Percentiles rank a stretch among this genome's conserved stretches.
Evolutionary conservation across 768 basidiomycete genomes (phyloP).

Genomic region (Amanita inopinata): DNA sequence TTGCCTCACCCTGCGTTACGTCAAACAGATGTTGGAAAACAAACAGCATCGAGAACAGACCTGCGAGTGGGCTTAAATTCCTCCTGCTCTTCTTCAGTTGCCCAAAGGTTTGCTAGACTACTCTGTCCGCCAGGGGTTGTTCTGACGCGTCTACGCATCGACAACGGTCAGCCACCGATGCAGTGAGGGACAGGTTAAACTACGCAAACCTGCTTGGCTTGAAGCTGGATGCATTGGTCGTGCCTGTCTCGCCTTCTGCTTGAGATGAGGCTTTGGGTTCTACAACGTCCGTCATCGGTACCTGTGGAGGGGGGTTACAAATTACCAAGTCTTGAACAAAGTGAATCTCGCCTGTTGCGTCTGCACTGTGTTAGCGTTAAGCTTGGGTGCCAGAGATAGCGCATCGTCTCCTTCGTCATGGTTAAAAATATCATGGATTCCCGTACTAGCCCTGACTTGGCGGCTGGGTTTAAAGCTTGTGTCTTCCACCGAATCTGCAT

Average conservation of each 20-base stretch:
- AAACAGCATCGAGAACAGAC: slow-evolving; percentile 22
- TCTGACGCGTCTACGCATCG: slow-evolving; percentile 30
- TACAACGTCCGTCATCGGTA: no score
- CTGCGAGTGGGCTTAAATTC: slow-evolving; percentile 64
- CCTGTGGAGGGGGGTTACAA: no score
- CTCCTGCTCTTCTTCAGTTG: slow-evolving; percentile 25
- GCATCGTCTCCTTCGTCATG: slow-evolving; percentile 44
- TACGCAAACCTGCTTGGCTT: slow-evolving; percentile 43
- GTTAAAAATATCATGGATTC: slow-evolving; percentile 44
- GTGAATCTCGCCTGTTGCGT: neutral
- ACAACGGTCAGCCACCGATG: neutral
- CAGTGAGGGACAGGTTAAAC: slow-evolving; percentile 1
- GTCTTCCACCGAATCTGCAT: slow-evolving; percentile 13
- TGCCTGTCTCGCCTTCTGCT: neutral
- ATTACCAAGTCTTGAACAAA: no score
- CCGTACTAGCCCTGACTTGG: slow-evolving; percentile 47
- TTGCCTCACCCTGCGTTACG: slow-evolving; percentile 44
- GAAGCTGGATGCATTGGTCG: slow-evolving; percentile 9
- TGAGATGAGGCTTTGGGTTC: no score
- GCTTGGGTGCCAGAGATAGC: slow-evolving; percentile 46
- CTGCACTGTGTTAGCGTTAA: slow-evolving; percentile 20
- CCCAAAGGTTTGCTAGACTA: slow-evolving; percentile 39
- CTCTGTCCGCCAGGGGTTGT: slow-evolving; percentile 35
- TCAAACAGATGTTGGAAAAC: slow-evolving; percentile 9
- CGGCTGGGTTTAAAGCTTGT: slow-evolving; percentile 40